A percentile compares a stretch with the other conserved stretches of the same genome.
Conservation (phyloP, 2,329 filamentous ascomycete species). For the Penicillium occitanis region DNA sequence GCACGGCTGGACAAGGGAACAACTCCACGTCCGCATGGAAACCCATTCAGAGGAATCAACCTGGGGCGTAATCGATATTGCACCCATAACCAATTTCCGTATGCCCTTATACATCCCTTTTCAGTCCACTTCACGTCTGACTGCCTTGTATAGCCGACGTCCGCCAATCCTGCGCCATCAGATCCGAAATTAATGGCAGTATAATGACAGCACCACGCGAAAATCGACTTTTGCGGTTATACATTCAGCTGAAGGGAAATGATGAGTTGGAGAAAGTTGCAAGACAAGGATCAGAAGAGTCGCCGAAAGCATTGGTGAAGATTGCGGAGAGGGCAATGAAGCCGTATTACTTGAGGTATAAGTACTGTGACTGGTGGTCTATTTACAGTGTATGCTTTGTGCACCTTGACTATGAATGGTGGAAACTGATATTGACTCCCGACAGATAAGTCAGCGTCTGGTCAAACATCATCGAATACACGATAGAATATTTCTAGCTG, state of each 20-base stretch:
- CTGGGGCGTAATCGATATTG: conserved; percentile 51
- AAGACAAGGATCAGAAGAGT: conserved; percentile 35
- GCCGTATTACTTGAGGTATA: conserved; percentile 66
- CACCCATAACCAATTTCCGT: conserved; percentile 57
- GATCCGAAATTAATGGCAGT: conserved; percentile 55
- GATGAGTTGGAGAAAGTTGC: conserved; percentile 28
- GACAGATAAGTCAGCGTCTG: conserved; percentile 61
- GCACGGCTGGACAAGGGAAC: conserved; percentile 62
- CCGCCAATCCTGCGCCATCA: conserved; percentile 57
- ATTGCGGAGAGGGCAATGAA: conserved; percentile 63
- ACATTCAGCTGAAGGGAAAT: conserved; percentile 60
- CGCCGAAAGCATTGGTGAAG: conserved; percentile 60
- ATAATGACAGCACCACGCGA: conserved; percentile 69
- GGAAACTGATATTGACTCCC: conserved; percentile 27
- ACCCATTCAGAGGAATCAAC: conserved; percentile 51
- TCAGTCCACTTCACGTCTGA: too few relatives aligned
- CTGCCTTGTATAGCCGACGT: conserved; percentile 47
- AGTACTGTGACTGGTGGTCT: conserved; percentile 67
- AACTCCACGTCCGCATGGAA: conserved; percentile 57
- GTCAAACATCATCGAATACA: conserved; percentile 44
- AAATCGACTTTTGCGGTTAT: conserved; percentile 61
- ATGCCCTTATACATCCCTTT: too few relatives aligned
- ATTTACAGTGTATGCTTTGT: conserved; percentile 48
- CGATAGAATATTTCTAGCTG: conserved; percentile 65
- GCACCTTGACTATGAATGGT: neutral